Percentiles rank a stretch among this genome's conserved stretches.
These are phyloP conservation scores for Geranium incanum DNA, from an alignment of 441 rosid genomes.

Conservation along the genomic window DNA sequence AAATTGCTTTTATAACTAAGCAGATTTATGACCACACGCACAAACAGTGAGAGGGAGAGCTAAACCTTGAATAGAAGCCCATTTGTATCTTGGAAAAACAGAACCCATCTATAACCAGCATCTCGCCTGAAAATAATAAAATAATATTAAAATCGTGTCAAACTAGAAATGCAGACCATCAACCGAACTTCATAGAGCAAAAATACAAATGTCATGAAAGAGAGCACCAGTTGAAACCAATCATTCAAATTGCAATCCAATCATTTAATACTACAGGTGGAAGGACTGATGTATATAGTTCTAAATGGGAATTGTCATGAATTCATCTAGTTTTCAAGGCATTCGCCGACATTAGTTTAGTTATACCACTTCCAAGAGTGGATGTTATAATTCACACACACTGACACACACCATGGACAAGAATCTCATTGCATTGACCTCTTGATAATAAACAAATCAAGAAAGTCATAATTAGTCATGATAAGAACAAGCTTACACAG, in stretches of 20 bases:
- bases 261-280: neutral
- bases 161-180: neutral
- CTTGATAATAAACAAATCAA: conserved; percentile 6
- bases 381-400: neutral
- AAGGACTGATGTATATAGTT: neutral
- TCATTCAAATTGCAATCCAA: neutral
- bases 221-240: neutral
- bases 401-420: neutral
- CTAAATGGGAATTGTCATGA: neutral
- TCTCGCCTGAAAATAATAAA: conserved; percentile 47
- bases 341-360: neutral
- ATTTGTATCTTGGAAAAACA: conserved; percentile 97
- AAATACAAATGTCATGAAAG: neutral
- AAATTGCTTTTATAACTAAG: conserved; percentile 14
- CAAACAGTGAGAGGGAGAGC: conserved; percentile 1
- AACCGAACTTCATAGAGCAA: neutral
- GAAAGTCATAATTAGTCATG: neutral
- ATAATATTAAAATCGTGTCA: conserved; percentile 1
- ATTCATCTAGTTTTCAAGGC: neutral
- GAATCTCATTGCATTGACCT: neutral
- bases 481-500: conserved; percentile 11
- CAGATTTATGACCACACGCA: neutral
- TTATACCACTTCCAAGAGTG: conserved; percentile 1
- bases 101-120: conserved; percentile 77
- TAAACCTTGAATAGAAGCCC: conserved; percentile 93